Evolutionary conservation across 116 monocot species (phyloP), one percentile per base, ranked within the genome.

Genomic region (Zostera marina): DNA sequence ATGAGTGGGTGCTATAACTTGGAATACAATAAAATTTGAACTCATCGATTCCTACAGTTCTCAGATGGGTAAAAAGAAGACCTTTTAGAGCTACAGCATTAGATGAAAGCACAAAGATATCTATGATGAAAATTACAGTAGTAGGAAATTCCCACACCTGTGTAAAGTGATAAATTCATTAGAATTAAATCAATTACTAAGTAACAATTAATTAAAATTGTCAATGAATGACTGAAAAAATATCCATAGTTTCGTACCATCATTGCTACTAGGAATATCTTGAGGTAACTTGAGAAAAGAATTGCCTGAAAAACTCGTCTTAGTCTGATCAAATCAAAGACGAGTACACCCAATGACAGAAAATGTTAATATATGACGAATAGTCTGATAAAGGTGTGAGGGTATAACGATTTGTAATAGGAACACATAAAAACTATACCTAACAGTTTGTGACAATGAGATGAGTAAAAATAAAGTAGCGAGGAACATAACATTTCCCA

Each of bases 61-160:
- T 3, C 17, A 42, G 8, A 53, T 55, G 12, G 7, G 1, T 58
- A 54, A 70, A 39, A 24, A 57, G 44, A 58, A 47, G 15, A 92
- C 92, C 92, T 79, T 76, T 74, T 41, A 92, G 59, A 62, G 92
- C 81, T 22, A 87, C 76, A 22, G 52, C 25, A 74, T 92, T 92
- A 20, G 83, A 92, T 66, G 92, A 81, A 54, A 92, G 67, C 67
- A 81, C 83, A 69, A 83, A 76, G 24, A 79, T 53, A 47, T 92
- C 83, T 11, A 84, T 67, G 39, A 92, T 78, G 62, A 64, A 74
- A 56, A 81, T 22, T 68, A 74, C 74, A 38, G 78, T 76, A 61
- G 59, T 42, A 41, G 92, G 92, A 62, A 86, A 92, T 51, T 92
- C 81, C 92, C 92, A 92, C 16, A 92, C 76, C 92, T 92, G 78